Evolutionary conservation across 176 grass and related monocot genomes (phyloP).

Genomic region (Olyra latifolia): DNA sequence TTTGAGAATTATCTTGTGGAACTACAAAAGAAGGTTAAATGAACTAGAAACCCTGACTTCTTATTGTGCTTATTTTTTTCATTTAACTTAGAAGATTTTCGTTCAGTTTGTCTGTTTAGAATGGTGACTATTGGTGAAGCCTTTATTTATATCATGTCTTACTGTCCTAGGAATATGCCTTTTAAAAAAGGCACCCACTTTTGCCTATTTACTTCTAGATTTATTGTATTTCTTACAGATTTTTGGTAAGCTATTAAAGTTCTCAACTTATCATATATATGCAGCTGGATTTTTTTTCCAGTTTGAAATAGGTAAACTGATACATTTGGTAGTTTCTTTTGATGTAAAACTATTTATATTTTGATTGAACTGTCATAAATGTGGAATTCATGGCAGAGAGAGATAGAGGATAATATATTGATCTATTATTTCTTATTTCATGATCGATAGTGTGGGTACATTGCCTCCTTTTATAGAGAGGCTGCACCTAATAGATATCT

Average conservation of each 20-base stretch:
- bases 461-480: too few species aligned
- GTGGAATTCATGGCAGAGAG: too few species aligned
- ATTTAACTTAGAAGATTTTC: background rate
- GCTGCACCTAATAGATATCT: too few species aligned
- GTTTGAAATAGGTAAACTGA: slow-evolving; percentile 1
- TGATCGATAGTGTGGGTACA: too few species aligned
- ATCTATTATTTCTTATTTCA: too few species aligned
- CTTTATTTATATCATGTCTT: background rate
- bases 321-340: background rate
- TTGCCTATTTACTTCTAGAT: slow-evolving; percentile 8
- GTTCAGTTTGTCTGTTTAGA: background rate
- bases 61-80: background rate
- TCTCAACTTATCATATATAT: slow-evolving; percentile 4
- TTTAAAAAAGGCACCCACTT: background rate
- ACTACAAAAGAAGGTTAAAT: slow-evolving; percentile 91
- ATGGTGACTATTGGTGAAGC: background rate
- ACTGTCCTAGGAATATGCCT: background rate
- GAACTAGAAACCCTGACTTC: background rate
- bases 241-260: background rate
- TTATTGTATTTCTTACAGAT: background rate
- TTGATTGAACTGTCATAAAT: too few species aligned
- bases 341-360: background rate
- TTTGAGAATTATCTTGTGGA: slow-evolving; percentile 93
- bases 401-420: too few species aligned
- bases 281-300: background rate